A percentile compares a stretch with the other conserved stretches of the same genome.
Conservation (phyloP, 2,329 filamentous ascomycete species). For the Sclerotinia subarctica region DNA sequence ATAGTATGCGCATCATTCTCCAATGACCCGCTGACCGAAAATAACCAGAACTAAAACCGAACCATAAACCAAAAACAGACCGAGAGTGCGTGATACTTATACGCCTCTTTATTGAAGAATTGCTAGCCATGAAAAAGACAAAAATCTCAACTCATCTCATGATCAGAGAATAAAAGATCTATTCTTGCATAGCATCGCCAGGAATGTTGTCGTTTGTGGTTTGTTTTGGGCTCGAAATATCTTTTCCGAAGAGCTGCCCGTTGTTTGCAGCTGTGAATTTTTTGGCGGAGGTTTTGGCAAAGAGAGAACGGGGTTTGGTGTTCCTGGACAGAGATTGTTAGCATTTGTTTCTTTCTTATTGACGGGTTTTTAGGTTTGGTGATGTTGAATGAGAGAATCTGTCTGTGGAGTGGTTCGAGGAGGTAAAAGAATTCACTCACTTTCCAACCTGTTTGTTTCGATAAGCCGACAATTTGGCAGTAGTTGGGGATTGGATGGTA, state of each 20-base stretch:
- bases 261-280: slow-evolving; percentile 44
- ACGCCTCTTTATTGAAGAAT: slow-evolving; percentile 10
- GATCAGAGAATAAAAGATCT: background rate
- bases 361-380: no score
- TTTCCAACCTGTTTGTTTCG: slow-evolving; percentile 78
- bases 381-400: background rate
- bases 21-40: slow-evolving; percentile 8
- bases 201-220: background rate
- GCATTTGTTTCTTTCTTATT: slow-evolving; percentile 18
- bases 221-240: slow-evolving; percentile 12
- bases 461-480: slow-evolving; percentile 75
- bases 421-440: slow-evolving; percentile 47
- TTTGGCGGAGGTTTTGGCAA: slow-evolving; percentile 63
- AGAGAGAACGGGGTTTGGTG: slow-evolving; percentile 65
- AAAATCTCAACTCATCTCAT: background rate
- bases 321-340: slow-evolving; percentile 41
- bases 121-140: background rate
- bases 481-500: slow-evolving; percentile 83
- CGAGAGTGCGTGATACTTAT: slow-evolving; percentile 18
- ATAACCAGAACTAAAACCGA: slow-evolving; percentile 10
- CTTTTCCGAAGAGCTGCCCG: slow-evolving; percentile 31
- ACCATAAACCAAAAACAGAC: background rate
- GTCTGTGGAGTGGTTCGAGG: background rate
- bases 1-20: slow-evolving; percentile 5
- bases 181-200: slow-evolving; percentile 18